These are phyloP conservation scores for Lasiodiplodia sp. DNA, from an alignment of 2,329 filamentous ascomycete species.

Conservation along the genomic window DNA sequence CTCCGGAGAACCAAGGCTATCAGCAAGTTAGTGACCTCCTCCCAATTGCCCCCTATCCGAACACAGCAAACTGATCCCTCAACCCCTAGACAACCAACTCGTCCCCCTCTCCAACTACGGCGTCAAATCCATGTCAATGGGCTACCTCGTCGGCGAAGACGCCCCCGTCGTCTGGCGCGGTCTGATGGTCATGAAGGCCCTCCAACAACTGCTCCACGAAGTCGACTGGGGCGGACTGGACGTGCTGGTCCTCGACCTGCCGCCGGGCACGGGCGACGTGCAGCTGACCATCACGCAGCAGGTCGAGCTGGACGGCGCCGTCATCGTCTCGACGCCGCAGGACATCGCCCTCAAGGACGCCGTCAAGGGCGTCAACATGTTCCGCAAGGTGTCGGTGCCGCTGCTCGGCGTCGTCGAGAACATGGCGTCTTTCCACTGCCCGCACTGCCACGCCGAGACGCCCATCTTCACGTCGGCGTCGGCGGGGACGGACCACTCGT, in stretches of 20 bases:
- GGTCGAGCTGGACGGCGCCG: slow-evolving; percentile 81
- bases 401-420: slow-evolving; percentile 77
- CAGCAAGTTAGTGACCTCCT: slow-evolving; percentile 64
- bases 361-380: slow-evolving; percentile 90
- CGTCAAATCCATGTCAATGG: slow-evolving; percentile 98
- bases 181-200: slow-evolving; percentile 95
- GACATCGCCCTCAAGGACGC: slow-evolving; percentile 92
- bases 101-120: slow-evolving; percentile 93
- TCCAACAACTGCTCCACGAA: slow-evolving; percentile 93
- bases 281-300: slow-evolving; percentile 98
- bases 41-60: not conserved
- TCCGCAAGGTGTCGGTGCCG: slow-evolving; percentile 79
- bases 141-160: slow-evolving; percentile 81
- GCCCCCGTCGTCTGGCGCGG: slow-evolving; percentile 94
- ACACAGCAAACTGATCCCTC: not conserved
- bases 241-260: slow-evolving; percentile 86
- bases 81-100: slow-evolving; percentile 72
- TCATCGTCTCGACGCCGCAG: slow-evolving; percentile 94
- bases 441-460: slow-evolving; percentile 58
- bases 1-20: slow-evolving; percentile 78
- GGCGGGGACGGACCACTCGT: slow-evolving; percentile 65
- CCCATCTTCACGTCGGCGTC: slow-evolving; percentile 39
- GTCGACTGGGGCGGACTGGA: slow-evolving; percentile 94
- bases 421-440: slow-evolving; percentile 50
- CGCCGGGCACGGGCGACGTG: slow-evolving; percentile 93